Conservation (phyloP, 2,329 filamentous ascomycete genomes). For the Cladosporium sp. region DNA sequence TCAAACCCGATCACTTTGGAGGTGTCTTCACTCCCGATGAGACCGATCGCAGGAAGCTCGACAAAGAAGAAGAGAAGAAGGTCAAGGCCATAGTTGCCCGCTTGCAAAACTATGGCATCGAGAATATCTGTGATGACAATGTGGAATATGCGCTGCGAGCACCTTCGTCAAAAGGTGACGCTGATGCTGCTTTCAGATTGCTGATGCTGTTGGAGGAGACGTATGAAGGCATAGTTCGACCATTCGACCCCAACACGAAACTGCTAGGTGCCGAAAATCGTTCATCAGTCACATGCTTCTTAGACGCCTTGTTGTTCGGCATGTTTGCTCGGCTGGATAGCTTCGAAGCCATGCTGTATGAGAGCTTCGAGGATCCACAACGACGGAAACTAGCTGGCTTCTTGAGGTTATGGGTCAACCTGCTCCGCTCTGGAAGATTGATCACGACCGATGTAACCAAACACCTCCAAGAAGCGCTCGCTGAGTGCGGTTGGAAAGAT, state of each 20-base stretch:
- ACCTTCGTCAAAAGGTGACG: conserved; percentile 63
- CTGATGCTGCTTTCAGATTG: conserved; percentile 70
- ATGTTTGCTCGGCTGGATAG: conserved; percentile 91
- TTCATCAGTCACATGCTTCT: conserved; percentile 84
- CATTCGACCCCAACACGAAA: conserved; percentile 66
- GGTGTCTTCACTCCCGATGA: conserved; percentile 60
- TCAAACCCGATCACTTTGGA: conserved; percentile 54
- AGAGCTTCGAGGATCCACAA: conserved; percentile 67
- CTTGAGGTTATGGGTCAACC: conserved; percentile 86
- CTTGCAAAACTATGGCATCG: conserved; percentile 51
- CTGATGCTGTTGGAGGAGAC: conserved; percentile 76
- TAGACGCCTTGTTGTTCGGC: conserved; percentile 86
- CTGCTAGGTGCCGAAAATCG: conserved; percentile 86
- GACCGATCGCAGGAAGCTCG: conserved; percentile 48
- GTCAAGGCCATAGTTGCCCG: conserved; percentile 51
- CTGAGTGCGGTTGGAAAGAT: conserved; percentile 84
- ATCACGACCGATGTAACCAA: conserved; percentile 82
- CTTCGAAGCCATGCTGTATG: conserved; percentile 89
- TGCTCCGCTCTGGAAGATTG: conserved; percentile 77
- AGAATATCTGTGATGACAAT: conserved; percentile 58
- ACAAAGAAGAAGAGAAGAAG: conserved; percentile 55
- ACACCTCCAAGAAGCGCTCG: conserved; percentile 74
- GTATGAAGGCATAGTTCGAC: conserved; percentile 70
- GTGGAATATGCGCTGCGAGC: conserved; percentile 58
- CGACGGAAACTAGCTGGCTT: conserved; percentile 71